These are phyloP conservation scores for Colletotrichum magnum DNA, from an alignment of 2,329 filamentous ascomycete genomes.

Conservation along the genomic window DNA sequence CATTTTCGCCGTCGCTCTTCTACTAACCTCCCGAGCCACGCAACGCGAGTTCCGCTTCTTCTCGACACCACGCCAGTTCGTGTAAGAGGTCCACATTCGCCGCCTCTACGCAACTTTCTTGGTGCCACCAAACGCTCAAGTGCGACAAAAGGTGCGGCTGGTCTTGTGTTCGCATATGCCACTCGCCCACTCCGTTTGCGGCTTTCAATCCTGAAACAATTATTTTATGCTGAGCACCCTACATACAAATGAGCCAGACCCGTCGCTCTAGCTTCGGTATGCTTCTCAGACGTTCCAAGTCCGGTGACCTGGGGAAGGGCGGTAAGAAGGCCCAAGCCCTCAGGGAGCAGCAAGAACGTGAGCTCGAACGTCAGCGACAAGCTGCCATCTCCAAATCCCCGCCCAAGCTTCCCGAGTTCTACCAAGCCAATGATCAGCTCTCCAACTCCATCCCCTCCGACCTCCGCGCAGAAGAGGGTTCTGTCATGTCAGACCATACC, in stretches of 20 bases:
- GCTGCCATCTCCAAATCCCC: constrained; percentile 61
- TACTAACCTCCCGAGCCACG: neutral
- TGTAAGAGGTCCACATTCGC: constrained; percentile 17
- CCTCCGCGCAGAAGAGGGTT: constrained; percentile 73
- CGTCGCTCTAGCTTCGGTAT: constrained; percentile 66
- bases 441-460: constrained; percentile 66
- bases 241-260: constrained; percentile 52
- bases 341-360: constrained; percentile 57
- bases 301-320: constrained; percentile 73
- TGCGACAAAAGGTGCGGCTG: constrained; percentile 29
- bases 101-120: constrained; percentile 16
- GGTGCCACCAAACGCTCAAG: constrained; percentile 19
- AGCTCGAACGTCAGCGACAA: constrained; percentile 66
- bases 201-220: constrained; percentile 35
- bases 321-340: constrained; percentile 72
- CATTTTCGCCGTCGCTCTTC: neutral
- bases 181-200: constrained; percentile 28
- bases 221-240: constrained; percentile 35
- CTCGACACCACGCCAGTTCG: constrained; percentile 13
- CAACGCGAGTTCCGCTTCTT: neutral
- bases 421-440: constrained; percentile 62
- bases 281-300: constrained; percentile 78
- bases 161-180: constrained; percentile 20
- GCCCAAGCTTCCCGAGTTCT: constrained; percentile 67
- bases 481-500: constrained; percentile 67